Evolutionary conservation across 139 green algal species (phyloP).

Genomic region (Eudorina sp.): DNA sequence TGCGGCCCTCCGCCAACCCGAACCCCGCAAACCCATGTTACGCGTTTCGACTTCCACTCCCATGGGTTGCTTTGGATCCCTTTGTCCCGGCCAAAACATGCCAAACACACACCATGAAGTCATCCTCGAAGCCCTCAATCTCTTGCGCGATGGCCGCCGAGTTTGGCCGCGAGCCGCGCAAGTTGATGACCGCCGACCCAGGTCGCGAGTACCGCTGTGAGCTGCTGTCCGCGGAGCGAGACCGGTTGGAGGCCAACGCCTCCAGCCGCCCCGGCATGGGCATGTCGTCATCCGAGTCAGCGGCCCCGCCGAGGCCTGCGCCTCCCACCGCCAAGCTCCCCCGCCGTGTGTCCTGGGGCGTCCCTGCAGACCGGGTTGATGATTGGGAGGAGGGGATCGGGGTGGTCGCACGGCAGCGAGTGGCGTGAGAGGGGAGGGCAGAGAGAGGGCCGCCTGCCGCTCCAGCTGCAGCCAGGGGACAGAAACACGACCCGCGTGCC

Average conservation of each 20-base stretch:
- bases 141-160: slow-evolving; percentile 69
- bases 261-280: slow-evolving; percentile 53
- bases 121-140: slow-evolving; percentile 78
- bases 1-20: no score
- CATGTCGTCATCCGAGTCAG: slow-evolving; percentile 52
- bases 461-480: no score
- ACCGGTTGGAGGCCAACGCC: slow-evolving; percentile 44
- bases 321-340: not conserved
- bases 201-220: slow-evolving; percentile 49
- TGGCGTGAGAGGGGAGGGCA: no score
- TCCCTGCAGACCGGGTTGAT: not conserved
- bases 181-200: slow-evolving; percentile 57
- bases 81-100: no score
- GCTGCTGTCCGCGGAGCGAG: slow-evolving; percentile 28
- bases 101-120: slow-evolving; percentile 77
- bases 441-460: no score
- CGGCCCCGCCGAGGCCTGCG: not conserved
- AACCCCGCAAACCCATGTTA: no score
- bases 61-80: no score
- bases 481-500: no score
- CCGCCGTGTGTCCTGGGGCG: not conserved
- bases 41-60: no score
- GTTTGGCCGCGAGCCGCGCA: slow-evolving; percentile 72
- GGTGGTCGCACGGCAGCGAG: no score
- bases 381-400: no score